Conservation (phyloP, 2,329 filamentous ascomycete species). For the Penicillium sp. region DNA sequence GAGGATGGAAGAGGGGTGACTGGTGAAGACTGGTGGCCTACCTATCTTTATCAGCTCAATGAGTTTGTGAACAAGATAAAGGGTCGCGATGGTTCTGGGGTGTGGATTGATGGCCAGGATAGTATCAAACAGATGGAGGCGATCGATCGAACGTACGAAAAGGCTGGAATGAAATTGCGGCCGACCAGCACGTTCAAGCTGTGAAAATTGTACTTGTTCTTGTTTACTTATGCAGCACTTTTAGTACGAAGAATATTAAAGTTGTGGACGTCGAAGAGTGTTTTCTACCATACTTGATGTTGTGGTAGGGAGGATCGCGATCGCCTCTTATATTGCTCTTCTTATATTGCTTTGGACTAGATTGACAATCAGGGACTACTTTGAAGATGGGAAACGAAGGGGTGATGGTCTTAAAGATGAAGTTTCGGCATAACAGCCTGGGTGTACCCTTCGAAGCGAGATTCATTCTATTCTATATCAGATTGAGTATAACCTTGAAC, state of each 20-base stretch:
- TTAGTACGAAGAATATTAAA: neutral
- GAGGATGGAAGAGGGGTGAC: conserved; percentile 26
- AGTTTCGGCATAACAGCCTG: too few relatives aligned
- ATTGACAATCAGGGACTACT: too few relatives aligned
- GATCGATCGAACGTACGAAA: conserved; percentile 50
- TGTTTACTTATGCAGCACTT: neutral
- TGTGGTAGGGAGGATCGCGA: too few relatives aligned
- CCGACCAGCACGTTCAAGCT: conserved; percentile 6
- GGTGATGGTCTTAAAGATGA: too few relatives aligned
- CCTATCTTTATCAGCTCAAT: conserved; percentile 50
- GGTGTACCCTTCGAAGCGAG: too few relatives aligned
- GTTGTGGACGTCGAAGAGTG: too few relatives aligned
- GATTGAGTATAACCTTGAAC: too few relatives aligned
- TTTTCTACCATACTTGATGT: too few relatives aligned
- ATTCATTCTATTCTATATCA: too few relatives aligned
- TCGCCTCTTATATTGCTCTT: too few relatives aligned
- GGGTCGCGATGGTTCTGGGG: conserved; percentile 32
- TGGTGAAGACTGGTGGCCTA: conserved; percentile 39
- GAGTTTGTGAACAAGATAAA: conserved; percentile 50
- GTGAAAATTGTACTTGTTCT: neutral
- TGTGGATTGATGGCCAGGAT: conserved; percentile 47
- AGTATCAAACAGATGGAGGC: conserved; percentile 47
- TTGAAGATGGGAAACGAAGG: too few relatives aligned
- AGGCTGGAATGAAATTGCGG: conserved; percentile 32
- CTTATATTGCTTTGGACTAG: too few relatives aligned